A percentile compares a stretch with the other conserved stretches of the same genome.
Conservation (phyloP, 805 yeast species). For the Candida parachauliodes region DNA sequence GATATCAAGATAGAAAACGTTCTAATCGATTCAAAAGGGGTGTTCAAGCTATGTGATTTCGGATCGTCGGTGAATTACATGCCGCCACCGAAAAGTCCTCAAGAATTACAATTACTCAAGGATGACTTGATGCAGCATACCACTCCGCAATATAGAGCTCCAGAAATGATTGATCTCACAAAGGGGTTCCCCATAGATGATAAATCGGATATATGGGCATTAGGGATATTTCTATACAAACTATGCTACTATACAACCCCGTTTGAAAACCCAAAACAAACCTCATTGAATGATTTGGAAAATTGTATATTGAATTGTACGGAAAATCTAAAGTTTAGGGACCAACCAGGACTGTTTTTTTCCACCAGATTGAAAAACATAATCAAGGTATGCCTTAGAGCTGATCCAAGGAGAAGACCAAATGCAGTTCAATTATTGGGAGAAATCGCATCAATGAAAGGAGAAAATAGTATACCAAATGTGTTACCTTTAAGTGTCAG, state of each 20-base stretch:
- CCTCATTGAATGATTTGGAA: slow-evolving; percentile 43
- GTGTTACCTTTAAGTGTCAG: slow-evolving; percentile 40
- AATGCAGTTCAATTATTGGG: slow-evolving; percentile 67
- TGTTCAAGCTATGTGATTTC: slow-evolving; percentile 74
- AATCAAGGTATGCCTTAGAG: slow-evolving; percentile 57
- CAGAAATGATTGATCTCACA: slow-evolving; percentile 77
- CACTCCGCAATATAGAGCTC: slow-evolving; percentile 81
- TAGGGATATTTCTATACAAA: slow-evolving; percentile 75
- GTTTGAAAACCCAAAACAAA: slow-evolving; percentile 52
- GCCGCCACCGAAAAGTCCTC: slow-evolving; percentile 58
- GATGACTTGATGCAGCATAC: slow-evolving; percentile 75
- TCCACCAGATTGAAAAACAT: slow-evolving; percentile 61
- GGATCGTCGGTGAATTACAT: slow-evolving; percentile 71
- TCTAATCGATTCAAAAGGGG: slow-evolving; percentile 53
- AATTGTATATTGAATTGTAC: slow-evolving; percentile 57
- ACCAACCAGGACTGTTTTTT: slow-evolving; percentile 46
- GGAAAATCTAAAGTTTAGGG: slow-evolving; percentile 43
- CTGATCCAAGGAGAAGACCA: slow-evolving; percentile 70
- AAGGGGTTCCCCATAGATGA: slow-evolving; percentile 72
- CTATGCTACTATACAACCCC: slow-evolving; percentile 82
- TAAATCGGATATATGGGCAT: slow-evolving; percentile 82
- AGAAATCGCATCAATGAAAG: slow-evolving; percentile 62
- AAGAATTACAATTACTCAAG: slow-evolving; percentile 56
- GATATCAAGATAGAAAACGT: slow-evolving; percentile 85
- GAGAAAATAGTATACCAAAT: slow-evolving; percentile 35